Conservation (phyloP, 2,329 filamentous ascomycete genomes). For the Domatiomyces catenatus region DNA sequence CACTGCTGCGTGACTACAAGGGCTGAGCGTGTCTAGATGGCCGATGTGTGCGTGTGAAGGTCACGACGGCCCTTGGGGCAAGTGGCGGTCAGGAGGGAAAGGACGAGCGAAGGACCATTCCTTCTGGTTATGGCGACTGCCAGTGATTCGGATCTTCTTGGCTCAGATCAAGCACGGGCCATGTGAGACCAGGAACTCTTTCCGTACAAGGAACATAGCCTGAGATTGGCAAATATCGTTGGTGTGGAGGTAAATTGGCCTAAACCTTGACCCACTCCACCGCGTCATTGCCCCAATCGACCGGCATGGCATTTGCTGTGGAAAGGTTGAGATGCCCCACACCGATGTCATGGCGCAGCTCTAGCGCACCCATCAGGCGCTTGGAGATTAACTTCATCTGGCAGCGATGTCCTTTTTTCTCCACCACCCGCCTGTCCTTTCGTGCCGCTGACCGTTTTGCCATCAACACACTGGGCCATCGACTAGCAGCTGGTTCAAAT, state of each 20-base stretch:
- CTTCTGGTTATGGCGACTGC: constrained; percentile 6
- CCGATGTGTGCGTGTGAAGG: neutral
- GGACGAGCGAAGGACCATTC: neutral
- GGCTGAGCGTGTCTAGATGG: neutral
- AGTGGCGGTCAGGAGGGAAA: neutral
- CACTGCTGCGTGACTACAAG: neutral
- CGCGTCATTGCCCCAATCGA: neutral
- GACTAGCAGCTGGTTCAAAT: too few relatives aligned
- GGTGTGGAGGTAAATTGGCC: neutral
- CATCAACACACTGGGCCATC: neutral
- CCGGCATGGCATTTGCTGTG: neutral
- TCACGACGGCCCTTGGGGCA: neutral
- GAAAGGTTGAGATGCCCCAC: neutral
- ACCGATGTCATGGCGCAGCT: neutral
- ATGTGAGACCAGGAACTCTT: neutral
- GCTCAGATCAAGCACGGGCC: neutral
- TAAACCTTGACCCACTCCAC: neutral
- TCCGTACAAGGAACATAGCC: neutral
- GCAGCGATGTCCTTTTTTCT: neutral
- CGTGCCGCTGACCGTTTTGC: neutral
- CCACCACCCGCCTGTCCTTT: neutral
- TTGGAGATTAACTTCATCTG: neutral
- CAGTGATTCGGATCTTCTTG: constrained; percentile 1
- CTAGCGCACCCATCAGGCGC: neutral
- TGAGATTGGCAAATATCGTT: neutral